Base-by-base conservation (phyloP, 805 yeast genomes). In the Candida caryicola region DNA sequence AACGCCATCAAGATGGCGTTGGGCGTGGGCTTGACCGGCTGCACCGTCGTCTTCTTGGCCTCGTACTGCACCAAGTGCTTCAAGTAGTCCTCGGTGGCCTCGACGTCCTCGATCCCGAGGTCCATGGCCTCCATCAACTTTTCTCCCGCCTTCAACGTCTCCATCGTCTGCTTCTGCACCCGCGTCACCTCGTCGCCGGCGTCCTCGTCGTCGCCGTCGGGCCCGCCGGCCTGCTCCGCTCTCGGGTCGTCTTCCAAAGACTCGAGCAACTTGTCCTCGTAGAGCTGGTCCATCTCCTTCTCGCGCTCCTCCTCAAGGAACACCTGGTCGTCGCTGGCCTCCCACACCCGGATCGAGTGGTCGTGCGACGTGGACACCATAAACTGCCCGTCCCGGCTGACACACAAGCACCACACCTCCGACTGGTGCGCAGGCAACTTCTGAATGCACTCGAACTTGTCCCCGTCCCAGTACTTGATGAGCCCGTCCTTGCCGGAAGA, bases 381-480 rank as follows among this genome's bases (percentile, higher is more conserved):
- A 51, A 80, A 80, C 15, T 74, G 65, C 2, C 95, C 96, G 49
- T 74, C 77, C 17, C 64, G 62, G 43, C 95, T 80, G 13, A 91
- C 75, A n/a, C 90, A 83, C 34, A 93, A 59, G 28, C 88, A 77
- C 99, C 98, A 93, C 17, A 93, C 95, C 64, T 93, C 98, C 40
- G 88, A 76, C 42, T 88, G 95, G 59, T 93, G 98, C 6, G 79
- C 76, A 4, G 79, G 74, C 23, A 93, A 69, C 52, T 84, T 86
- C 62, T 93, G 98, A 45, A 93, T 79, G 60, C 91, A 85, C 51
- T 87, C 96, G 60, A 93, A 93, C 62, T 93, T 93, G 52, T 86
- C 95, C 48, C 98, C 99, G 61, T 93, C 99, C 99, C 99, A 93
- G 62, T 88, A 89, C 62, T 93, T 93, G 39, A 93, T 76, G 43